Evolutionary conservation across 2,329 filamentous ascomycete genomes (phyloP).

Genomic region (Colletotrichum brevisporum): DNA sequence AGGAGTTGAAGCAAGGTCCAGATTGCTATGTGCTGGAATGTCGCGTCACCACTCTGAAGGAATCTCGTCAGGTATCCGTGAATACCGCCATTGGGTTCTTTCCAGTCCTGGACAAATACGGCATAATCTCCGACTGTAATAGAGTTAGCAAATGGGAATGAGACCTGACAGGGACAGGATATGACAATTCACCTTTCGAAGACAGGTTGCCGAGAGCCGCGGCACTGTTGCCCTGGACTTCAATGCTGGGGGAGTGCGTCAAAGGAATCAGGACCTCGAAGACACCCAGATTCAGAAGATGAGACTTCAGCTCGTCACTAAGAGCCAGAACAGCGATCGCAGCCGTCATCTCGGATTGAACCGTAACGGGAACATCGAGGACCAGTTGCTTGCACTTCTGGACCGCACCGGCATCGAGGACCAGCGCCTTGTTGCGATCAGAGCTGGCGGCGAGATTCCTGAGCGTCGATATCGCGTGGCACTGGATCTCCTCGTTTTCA

Average conservation of each 20-base stretch:
- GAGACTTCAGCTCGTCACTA: slow-evolving; percentile 94
- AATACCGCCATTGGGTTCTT: slow-evolving; percentile 91
- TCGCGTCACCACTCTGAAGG: slow-evolving; percentile 92
- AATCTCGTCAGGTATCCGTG: slow-evolving; percentile 96
- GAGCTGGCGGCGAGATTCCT: slow-evolving; percentile 96
- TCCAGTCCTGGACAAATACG: slow-evolving; percentile 96
- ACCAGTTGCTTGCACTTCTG: slow-evolving; percentile 99
- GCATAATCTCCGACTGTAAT: slow-evolving; percentile 90
- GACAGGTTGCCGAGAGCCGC: slow-evolving; percentile 96
- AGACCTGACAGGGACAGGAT: neutral
- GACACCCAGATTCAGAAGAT: slow-evolving; percentile 90
- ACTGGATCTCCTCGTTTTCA: slow-evolving; percentile 99
- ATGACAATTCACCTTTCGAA: slow-evolving; percentile 82
- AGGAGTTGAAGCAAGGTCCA: slow-evolving; percentile 97
- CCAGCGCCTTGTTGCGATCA: slow-evolving; percentile 97
- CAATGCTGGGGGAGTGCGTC: slow-evolving; percentile 95
- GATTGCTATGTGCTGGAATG: slow-evolving; percentile 99
- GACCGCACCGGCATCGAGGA: slow-evolving; percentile 94
- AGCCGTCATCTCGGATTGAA: slow-evolving; percentile 99
- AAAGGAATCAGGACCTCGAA: slow-evolving; percentile 97
- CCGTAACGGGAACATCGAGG: slow-evolving; percentile 90
- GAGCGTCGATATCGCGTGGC: slow-evolving; percentile 96
- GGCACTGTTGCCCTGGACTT: slow-evolving; percentile 98
- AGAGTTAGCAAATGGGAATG: slow-evolving; percentile 34
- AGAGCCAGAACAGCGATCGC: slow-evolving; percentile 96